These are phyloP conservation scores for Daldinia bambusicola DNA, from an alignment of 495 filamentous ascomycete genomes.

Conservation along the genomic window DNA sequence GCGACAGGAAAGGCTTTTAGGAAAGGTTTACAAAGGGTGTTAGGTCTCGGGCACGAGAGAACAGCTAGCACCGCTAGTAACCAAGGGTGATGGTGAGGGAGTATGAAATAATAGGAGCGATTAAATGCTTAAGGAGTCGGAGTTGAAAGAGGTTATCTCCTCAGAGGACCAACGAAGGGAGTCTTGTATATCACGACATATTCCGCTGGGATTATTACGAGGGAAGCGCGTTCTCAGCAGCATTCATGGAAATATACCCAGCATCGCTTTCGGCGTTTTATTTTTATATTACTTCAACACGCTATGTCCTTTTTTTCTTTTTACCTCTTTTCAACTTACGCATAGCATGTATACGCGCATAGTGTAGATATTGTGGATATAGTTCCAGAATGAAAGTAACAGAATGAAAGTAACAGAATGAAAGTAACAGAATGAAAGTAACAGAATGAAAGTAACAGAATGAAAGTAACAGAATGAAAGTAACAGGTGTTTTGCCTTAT, in stretches of 20 bases:
- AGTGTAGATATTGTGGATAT: neutral
- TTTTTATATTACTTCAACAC: constrained; percentile 13
- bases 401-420: no score
- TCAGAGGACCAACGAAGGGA: neutral
- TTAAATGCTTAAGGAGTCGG: neutral
- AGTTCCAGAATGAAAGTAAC: constrained; percentile 2
- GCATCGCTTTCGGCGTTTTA: constrained; percentile 41
- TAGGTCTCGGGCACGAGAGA: constrained; percentile 51
- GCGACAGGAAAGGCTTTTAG: constrained; percentile 51
- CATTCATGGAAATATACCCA: constrained; percentile 8
- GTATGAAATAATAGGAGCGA: neutral
- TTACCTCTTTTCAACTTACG: neutral
- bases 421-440: no score
- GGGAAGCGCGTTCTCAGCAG: neutral
- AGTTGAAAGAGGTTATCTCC: neutral
- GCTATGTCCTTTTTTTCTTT: neutral
- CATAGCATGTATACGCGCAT: neutral
- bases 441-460: no score
- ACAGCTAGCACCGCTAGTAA: constrained; percentile 20
- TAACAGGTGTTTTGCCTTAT: neutral
- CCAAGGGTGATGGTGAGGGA: neutral
- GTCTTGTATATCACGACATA: neutral
- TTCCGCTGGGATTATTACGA: neutral
- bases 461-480: constrained; percentile 4
- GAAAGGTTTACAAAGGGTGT: constrained; percentile 55